Percentiles rank a stretch among this genome's conserved stretches.
Conservation (phyloP, 805 yeast species). For the Saturnispora halmiae region DNA sequence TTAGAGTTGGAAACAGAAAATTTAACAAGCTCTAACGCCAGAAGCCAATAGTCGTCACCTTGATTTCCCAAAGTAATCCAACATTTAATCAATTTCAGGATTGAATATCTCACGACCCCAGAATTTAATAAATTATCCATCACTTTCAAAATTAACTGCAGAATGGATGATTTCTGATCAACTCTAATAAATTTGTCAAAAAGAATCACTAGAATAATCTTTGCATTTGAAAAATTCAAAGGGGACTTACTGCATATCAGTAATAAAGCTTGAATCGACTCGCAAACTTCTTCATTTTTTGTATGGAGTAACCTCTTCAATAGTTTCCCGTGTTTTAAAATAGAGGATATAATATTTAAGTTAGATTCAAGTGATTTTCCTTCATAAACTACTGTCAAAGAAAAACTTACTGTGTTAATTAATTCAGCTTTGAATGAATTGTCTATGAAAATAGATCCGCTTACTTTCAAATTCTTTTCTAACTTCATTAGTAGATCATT, state of each 20-base stretch:
- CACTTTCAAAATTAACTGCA: conserved; percentile 1
- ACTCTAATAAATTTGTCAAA: conserved; percentile 5
- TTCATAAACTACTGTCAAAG: too few relatives aligned
- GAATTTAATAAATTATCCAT: conserved; percentile 1
- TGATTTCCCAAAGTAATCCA: conserved; percentile 7
- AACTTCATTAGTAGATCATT: neutral
- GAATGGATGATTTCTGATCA: neutral
- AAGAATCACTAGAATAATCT: conserved; percentile 6
- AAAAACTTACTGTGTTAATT: neutral
- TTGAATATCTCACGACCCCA: conserved; percentile 8
- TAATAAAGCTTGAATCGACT: neutral
- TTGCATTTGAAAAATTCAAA: conserved; percentile 1
- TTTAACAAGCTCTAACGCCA: conserved; percentile 3
- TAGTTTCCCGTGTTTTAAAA: conserved; percentile 6
- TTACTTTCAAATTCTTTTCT: neutral
- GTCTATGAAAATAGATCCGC: conserved; percentile 2
- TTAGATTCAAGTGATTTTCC: too few relatives aligned
- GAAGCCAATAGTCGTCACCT: conserved; percentile 3
- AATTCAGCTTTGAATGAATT: neutral
- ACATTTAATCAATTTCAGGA: conserved; percentile 6
- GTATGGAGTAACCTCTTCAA: conserved; percentile 11
- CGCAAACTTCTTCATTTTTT: conserved; percentile 8
- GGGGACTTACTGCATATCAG: neutral
- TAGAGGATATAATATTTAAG: neutral
- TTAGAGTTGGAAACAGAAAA: neutral